phyloP scores from a whole-genome alignment of 2,329 filamentous ascomycete genomes.

The Talaromyces funiculosus region DNA sequence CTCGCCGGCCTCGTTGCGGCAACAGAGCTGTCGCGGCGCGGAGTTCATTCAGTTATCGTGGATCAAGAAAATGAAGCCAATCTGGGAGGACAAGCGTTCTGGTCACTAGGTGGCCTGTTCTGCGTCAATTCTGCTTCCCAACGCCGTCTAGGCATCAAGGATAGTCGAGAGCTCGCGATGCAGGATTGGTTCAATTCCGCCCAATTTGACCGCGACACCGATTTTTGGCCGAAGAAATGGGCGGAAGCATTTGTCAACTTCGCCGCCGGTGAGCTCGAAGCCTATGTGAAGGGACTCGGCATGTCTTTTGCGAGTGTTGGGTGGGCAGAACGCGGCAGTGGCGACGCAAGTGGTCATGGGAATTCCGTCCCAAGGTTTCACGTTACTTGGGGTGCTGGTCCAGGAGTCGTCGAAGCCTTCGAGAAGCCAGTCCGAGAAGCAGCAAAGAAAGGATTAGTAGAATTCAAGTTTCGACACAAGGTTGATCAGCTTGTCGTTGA shows the following conservation, averaged over 20 bases:
- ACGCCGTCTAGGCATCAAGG: constrained; percentile 54
- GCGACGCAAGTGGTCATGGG: constrained; percentile 52
- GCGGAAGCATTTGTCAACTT: constrained; percentile 61
- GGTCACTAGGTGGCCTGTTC: constrained; percentile 59
- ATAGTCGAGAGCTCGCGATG: constrained; percentile 53
- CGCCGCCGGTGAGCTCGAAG: constrained; percentile 54
- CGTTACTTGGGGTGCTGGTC: constrained; percentile 57
- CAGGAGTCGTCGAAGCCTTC: constrained; percentile 56
- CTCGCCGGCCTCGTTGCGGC: constrained; percentile 28
- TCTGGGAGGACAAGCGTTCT: constrained; percentile 59
- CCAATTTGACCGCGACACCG: constrained; percentile 52
- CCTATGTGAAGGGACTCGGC: constrained; percentile 51
- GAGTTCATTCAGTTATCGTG: constrained; percentile 30
- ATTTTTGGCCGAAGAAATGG: constrained; percentile 56
- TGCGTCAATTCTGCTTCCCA: constrained; percentile 54
- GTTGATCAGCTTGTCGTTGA: constrained; percentile 55
- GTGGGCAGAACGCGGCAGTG: constrained; percentile 58
- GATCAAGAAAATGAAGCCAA: constrained; percentile 56
- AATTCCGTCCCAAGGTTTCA: constrained; percentile 61
- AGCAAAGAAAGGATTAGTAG: constrained; percentile 49
- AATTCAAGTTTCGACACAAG: constrained; percentile 52
- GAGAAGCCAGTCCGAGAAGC: constrained; percentile 51
- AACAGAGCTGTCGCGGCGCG: constrained; percentile 25
- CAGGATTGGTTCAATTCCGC: constrained; percentile 57
- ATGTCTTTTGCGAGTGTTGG: constrained; percentile 52